Percentiles rank a stretch among this genome's conserved stretches.
phyloP scores from a whole-genome alignment of 495 filamentous ascomycete species.

The Staphylotrichum tortipilum region DNA sequence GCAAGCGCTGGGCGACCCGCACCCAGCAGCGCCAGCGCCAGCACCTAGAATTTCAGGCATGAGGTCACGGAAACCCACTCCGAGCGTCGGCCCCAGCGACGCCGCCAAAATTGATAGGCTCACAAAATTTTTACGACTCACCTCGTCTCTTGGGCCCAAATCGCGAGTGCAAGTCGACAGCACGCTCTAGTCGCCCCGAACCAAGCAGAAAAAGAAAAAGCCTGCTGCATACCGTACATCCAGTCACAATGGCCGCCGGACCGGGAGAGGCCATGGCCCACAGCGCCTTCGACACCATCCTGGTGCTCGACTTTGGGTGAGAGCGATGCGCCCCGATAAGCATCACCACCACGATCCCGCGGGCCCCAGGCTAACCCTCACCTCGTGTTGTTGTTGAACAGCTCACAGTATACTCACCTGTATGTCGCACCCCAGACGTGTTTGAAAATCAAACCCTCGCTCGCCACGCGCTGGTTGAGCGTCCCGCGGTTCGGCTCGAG shows the following conservation, averaged over 20 bases:
- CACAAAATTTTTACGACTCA: constrained; percentile 13
- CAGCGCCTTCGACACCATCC: constrained; percentile 16
- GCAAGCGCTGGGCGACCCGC: too few relatives aligned
- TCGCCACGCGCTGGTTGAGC: background rate
- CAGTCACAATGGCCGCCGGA: constrained; percentile 10
- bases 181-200: background rate
- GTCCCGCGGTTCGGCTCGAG: too few relatives aligned
- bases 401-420: constrained; percentile 16
- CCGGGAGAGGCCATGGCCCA: constrained; percentile 15
- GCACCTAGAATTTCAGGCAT: constrained; percentile 12
- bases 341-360: too few relatives aligned
- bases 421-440: constrained; percentile 2
- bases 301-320: constrained; percentile 21
- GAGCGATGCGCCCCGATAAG: background rate
- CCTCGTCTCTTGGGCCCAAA: constrained; percentile 3
- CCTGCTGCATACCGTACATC: background rate
- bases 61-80: background rate
- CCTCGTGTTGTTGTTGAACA: too few relatives aligned
- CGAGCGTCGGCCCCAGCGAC: background rate
- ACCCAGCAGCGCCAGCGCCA: too few relatives aligned
- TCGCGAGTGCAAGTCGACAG: background rate
- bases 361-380: background rate
- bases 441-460: background rate
- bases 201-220: background rate
- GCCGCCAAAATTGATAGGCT: constrained; percentile 11